phyloP scores from a whole-genome alignment of 768 basidiomycete species.

The Amanita muscaria region DNA sequence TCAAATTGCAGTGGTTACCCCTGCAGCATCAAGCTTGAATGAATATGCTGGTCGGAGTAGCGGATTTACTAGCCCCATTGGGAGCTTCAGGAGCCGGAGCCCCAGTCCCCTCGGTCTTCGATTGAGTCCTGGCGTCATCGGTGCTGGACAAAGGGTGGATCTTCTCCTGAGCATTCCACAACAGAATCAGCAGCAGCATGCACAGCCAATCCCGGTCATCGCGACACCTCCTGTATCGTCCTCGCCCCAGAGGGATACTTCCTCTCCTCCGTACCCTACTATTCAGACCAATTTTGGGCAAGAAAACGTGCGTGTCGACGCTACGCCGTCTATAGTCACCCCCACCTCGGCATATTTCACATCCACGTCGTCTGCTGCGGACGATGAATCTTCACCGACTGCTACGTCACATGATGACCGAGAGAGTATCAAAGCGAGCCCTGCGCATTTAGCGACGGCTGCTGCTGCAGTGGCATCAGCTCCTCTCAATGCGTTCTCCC shows the following conservation, averaged over 20 bases:
- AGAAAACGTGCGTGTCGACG: conserved; percentile 3
- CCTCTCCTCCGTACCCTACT: background rate
- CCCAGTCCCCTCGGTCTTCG: conserved; percentile 47
- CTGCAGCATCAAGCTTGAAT: conserved; percentile 22
- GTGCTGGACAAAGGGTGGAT: conserved; percentile 27
- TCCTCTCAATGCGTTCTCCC: conserved; percentile 1
- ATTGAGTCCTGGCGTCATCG: conserved; percentile 4
- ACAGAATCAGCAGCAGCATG: background rate
- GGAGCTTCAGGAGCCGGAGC: conserved; percentile 58
- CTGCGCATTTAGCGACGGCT: conserved; percentile 10
- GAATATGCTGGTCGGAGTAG: conserved; percentile 25
- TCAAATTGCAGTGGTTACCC: conserved; percentile 56
- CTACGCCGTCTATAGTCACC: conserved; percentile 29
- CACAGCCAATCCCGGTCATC: background rate
- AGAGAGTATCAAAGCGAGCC: background rate
- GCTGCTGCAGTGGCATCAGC: conserved; percentile 11
- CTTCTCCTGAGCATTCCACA: conserved; percentile 41
- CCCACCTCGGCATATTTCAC: conserved; percentile 45
- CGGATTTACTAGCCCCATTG: conserved; percentile 61
- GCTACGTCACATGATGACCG: conserved; percentile 4
- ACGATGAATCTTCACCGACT: background rate
- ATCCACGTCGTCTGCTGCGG: conserved; percentile 11
- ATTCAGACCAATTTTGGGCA: conserved; percentile 3
- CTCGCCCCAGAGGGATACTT: background rate
- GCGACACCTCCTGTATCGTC: background rate